Base-by-base conservation (phyloP, 768 basidiomycete species). In the Leucocoprinus leucothites region DNA sequence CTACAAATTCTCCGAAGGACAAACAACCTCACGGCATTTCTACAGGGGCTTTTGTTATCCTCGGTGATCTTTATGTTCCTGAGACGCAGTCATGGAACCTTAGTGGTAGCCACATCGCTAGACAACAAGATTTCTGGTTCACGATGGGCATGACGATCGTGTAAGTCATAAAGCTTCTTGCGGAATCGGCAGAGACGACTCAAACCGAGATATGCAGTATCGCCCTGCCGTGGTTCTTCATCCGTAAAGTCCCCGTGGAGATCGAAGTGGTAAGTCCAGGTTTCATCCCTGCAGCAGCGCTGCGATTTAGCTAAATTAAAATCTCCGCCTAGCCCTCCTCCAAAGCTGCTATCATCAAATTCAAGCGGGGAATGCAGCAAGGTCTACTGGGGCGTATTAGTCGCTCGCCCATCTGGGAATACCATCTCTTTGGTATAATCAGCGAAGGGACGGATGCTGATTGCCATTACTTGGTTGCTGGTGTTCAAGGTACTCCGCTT, bases 341-440 rank as follows among this genome's bases (percentile, higher is more conserved):
- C 16, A 91, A 90, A 65, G 89, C 88, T 6, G 89, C 87, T 5
- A 77, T 91, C 57, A 75, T 91, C 62, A 86, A 87, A 28, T 90
- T 91, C 70, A 75, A 83, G 67, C 82, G 89, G 62, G 89, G 89
- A 48, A 91, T 91, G 87, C 89, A 90, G 65, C 89, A 91, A 65
- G 88, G 89, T 54, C 75, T 91, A 25, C 75, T 91, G 31, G 84
- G 84, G 19, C 81, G 89, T 53, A 79, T 91, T 71, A 86, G 86
- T 58, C 85, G 87, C 34, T 81, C 81, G 18, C 77, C 85, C 28
- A 76, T 90, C 58, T 82, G 83, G 85, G 89, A 91, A 67, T 91
- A 90, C 67, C 89, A 91, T 66, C 86, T 87, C 28, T 91, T 91
- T 57, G 89, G 88, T 51, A 84, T 86, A 57, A 79, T 91, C 64